These are phyloP conservation scores for Phytophthora tubulina DNA, from an alignment of 352 stramenopile species.

Conservation along the genomic window DNA sequence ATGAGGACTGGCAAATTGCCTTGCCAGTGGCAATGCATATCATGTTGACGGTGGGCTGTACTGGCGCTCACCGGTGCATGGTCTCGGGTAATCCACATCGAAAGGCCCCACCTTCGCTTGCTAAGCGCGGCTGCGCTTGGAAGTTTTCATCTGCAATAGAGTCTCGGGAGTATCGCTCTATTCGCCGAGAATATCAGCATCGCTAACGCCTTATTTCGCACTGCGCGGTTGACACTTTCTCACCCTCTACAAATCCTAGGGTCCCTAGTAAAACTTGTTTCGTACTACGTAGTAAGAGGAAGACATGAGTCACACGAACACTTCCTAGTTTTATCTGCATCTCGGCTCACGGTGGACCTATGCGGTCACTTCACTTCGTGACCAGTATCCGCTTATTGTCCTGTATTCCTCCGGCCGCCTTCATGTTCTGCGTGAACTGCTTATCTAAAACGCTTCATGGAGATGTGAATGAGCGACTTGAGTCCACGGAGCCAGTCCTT, in stretches of 20 bases:
- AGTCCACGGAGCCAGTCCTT: conserved; percentile 98
- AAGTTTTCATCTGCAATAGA: no score
- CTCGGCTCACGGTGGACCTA: conserved; percentile 16
- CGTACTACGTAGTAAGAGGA: not conserved
- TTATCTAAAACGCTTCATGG: conserved; percentile 92
- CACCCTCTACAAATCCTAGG: no score
- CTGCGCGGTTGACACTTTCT: not conserved
- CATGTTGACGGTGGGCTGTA: not conserved
- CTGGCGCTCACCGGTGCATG: not conserved
- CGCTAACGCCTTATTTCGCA: no score
- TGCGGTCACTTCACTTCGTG: conserved; percentile 34
- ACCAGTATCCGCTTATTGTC: conserved; percentile 20
- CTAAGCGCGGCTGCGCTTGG: not conserved
- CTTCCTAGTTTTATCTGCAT: conserved; percentile 32
- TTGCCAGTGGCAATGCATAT: not conserved
- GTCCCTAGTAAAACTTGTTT: no score
- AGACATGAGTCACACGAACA: conserved; percentile 3
- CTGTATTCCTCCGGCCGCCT: conserved; percentile 15
- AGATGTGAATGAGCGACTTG: conserved; percentile 97
- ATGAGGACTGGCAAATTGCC: not conserved
- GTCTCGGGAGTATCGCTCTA: no score
- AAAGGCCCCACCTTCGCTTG: not conserved
- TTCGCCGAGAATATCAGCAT: no score
- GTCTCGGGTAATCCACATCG: not conserved
- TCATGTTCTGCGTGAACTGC: conserved; percentile 13